Evolutionary conservation across 345 rosid species (phyloP).

Genomic region (Arabis hirsuta): DNA sequence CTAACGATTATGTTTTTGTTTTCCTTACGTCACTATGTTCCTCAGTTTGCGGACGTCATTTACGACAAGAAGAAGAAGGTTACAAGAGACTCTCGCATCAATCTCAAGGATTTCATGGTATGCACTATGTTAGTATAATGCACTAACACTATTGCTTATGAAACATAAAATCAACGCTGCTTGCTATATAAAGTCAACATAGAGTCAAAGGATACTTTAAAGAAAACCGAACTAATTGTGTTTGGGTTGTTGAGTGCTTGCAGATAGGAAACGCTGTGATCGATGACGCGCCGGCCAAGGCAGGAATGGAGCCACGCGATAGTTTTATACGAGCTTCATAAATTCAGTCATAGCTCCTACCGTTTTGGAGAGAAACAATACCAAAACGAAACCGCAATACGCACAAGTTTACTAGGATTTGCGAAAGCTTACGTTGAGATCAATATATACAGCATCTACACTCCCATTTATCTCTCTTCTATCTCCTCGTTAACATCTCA

Average conservation of each 20-base stretch:
- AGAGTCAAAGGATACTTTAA: not conserved
- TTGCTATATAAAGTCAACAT: conserved; percentile 12
- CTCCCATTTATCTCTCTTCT: conserved; percentile 57
- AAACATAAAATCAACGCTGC: not conserved
- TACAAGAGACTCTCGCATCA: conserved; percentile 48
- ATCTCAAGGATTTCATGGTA: conserved; percentile 83
- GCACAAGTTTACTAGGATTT: conserved; percentile 43
- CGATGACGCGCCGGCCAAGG: conserved; percentile 56
- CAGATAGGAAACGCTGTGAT: conserved; percentile 83
- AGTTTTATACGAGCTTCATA: conserved; percentile 63
- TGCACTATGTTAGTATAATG: not conserved
- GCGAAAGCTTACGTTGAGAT: conserved; percentile 52
- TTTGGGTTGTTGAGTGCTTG: conserved; percentile 1
- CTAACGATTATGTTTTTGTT: not conserved
- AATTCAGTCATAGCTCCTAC: conserved; percentile 49
- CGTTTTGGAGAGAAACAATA: conserved; percentile 35
- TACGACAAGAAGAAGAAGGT: conserved; percentile 57
- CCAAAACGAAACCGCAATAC: conserved; percentile 23
- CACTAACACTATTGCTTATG: not conserved
- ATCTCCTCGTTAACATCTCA: conserved; percentile 1
- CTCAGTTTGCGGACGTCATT: conserved; percentile 74
- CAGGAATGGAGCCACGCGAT: conserved; percentile 78
- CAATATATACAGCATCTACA: conserved; percentile 70
- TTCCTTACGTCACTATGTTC: conserved; percentile 74
- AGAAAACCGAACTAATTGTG: too few species aligned